Percentiles rank a stretch among this genome's conserved stretches.
Conservation (phyloP, 352 stramenopile species). For the Globisporangium heterothallicum region DNA sequence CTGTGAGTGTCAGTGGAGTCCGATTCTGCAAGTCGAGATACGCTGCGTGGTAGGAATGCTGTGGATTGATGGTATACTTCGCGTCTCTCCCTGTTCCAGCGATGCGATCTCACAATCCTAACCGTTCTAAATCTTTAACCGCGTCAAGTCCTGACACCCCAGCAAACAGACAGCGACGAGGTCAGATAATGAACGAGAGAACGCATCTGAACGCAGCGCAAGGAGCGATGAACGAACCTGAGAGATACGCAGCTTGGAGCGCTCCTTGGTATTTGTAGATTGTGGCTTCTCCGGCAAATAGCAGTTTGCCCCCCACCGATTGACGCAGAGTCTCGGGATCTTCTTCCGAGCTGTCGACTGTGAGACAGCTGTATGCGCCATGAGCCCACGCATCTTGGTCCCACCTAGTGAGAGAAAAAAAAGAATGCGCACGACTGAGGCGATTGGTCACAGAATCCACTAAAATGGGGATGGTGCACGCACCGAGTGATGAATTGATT, state of each 20-base stretch:
- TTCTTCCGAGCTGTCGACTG: slow-evolving; percentile 46
- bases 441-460: neutral
- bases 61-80: no score
- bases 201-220: neutral
- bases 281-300: slow-evolving; percentile 69
- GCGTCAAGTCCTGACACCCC: slow-evolving; percentile 20
- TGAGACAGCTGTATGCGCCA: slow-evolving; percentile 62
- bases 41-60: no score
- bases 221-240: slow-evolving; percentile 14
- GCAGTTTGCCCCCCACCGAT: slow-evolving; percentile 29
- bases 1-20: no score
- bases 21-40: neutral
- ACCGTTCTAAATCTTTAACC: slow-evolving; percentile 24
- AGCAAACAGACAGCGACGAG: neutral
- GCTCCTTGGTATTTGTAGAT: slow-evolving; percentile 64
- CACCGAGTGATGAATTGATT: slow-evolving; percentile 50
- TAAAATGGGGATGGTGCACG: neutral
- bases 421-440: no score
- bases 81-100: neutral
- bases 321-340: slow-evolving; percentile 49
- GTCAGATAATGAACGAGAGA: neutral
- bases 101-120: slow-evolving; percentile 5
- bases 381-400: slow-evolving; percentile 47
- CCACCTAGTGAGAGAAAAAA: no score
- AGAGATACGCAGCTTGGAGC: slow-evolving; percentile 60